Evolutionary conservation across 2,329 filamentous ascomycete species (phyloP), one percentile per base, ranked within the genome.

Genomic region (Curvularia sp.): DNA sequence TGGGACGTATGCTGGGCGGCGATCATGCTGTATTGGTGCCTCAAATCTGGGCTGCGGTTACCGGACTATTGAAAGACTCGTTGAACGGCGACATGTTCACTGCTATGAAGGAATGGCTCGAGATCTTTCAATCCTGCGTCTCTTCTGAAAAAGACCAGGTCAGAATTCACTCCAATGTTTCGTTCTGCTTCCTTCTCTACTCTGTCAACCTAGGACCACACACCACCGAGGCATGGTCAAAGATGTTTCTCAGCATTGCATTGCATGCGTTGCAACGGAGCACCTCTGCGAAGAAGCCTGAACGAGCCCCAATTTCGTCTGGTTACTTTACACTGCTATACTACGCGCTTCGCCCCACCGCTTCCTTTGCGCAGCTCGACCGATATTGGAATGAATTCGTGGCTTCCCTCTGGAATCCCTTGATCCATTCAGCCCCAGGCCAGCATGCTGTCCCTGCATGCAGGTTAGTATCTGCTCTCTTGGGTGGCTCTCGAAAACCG

Each of bases 101-200:
- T 30, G 86, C 90, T 69, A 87, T 92, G 61, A 84, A 82, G 27
- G 82, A 85, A 5, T 97, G 92, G 90, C 81, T 97, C 7, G 83
- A 84, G 30, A 83, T 97, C 9, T 88, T 96, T 18, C 90, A 97
- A 68, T 84, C 83, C 61, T 95, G 92, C 70, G 92, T 98, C 77
- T 96, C 96, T 72, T 89, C 87, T 65, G 85, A 85, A 51, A 92
- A 97, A 62, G 79, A 83, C 3, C 79, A 83, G 12, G 72, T 76
- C 34, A 43, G 90, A 89, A 43, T 71, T 6, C 88, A 96, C 69
- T 91, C 93, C 21, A 92, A 94, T 69, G 80, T 88, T 55, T 93
- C 93, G 0, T 97, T 94, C 91, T 92, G 91, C 67, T 89, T 91
- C 52, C 87, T 97, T 43, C 85, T 95, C 19, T 96, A 89, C 72